phyloP scores from a whole-genome alignment of 1,284 basidiomycete genomes.

The Golubevia pallescens region DNA sequence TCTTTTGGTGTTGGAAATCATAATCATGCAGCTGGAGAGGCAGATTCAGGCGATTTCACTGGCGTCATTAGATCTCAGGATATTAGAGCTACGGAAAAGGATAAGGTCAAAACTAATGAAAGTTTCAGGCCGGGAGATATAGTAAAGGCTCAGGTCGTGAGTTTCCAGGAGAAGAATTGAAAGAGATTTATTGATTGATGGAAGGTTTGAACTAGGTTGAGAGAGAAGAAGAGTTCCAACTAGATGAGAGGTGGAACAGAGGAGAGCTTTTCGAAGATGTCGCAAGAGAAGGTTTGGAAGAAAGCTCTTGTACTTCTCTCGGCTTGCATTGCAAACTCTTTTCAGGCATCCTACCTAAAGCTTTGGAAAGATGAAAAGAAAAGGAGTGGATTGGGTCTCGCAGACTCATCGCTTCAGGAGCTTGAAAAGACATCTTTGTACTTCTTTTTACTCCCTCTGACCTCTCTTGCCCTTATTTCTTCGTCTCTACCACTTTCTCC shows the following conservation, averaged over 20 bases:
- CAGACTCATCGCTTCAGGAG: no score
- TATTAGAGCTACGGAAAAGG: constrained; percentile 78
- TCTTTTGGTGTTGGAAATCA: constrained; percentile 35
- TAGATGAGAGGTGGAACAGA: no score
- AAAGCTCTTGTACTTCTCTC: no score
- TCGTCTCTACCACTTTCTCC: neutral
- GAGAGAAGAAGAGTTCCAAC: no score
- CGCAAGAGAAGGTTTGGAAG: no score
- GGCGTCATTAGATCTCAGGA: constrained; percentile 91
- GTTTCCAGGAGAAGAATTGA: constrained; percentile 57
- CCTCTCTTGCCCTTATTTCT: neutral
- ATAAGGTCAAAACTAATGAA: constrained; percentile 88
- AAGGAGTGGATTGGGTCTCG: no score
- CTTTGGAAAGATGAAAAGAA: no score
- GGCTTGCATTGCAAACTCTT: no score
- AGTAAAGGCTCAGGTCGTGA: constrained; percentile 86
- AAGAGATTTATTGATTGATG: no score
- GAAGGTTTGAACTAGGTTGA: no score
- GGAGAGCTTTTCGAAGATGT: no score
- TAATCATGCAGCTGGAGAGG: constrained; percentile 53
- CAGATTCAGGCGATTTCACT: constrained; percentile 71
- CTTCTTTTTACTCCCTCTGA: neutral
- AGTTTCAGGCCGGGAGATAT: constrained; percentile 97
- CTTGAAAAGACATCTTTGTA: neutral
- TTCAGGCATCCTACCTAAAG: no score